Evolutionary conservation across 2,329 filamentous ascomycete species (phyloP), one percentile per base, ranked within the genome.

Genomic region (Calonectria henricotiae): DNA sequence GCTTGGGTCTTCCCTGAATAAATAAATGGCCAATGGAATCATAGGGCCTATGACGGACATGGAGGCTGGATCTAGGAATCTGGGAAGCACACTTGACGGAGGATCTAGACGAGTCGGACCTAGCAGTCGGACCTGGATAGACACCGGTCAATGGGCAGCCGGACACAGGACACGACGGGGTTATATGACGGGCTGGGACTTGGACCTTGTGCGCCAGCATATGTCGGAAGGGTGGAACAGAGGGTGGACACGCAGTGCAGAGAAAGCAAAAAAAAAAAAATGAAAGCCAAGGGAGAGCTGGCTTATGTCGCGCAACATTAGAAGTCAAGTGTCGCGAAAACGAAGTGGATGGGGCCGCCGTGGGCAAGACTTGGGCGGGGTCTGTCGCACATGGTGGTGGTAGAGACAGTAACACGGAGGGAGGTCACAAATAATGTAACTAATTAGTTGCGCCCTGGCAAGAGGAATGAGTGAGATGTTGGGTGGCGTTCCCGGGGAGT

Each of bases 391-490:
- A 77, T 76, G 68, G 70, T 68, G 54, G 70, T 55, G 54, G 70
- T 55, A 73, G 68, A 71, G 64, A 62, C 54, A 51, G 72, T 77
- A 68, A 72, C 71, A 77, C 74, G 60, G 63, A 70, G 67, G 69
- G 67, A 70, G 70, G 47, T 46, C 47, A 71, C 66, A 63, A 68
- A 72, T 78, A 73, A 70, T 73, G 70, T 68, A 76, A 65, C 72
- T 73, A 78, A 73, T 72, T 67, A 78, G 74, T 72, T 67, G 68
- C 72, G 71, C 67, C 66, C 67, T 69, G 60, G 65, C 58, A 39
- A 65, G 39, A 77, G 76, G 76, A 77, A 78, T 76, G 76, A 72
- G 71, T 75, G 76, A 68, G 71, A 71, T 68, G 54, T 62, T 69
- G 68, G 66, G 76, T 77, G 76, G 76, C 76, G 76, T 44, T 66